Evolutionary conservation across 306 rosid species (phyloP), one percentile per base, ranked within the genome.

Genomic region (Vigna angularis): DNA sequence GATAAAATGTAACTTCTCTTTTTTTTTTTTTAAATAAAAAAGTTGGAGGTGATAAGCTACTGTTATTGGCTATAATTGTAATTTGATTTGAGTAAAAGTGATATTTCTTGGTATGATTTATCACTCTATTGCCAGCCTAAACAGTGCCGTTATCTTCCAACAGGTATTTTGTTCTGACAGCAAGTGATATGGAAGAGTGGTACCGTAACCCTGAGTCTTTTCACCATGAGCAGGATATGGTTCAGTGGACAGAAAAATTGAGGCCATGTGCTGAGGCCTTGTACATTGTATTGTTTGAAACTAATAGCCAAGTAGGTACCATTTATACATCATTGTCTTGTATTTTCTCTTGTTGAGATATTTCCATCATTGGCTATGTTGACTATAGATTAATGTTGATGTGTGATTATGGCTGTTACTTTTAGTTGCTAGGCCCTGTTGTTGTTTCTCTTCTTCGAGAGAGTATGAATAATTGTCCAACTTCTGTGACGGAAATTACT

Each of bases 201-300:
- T 94, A 90, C 77, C 91, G 71, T 76, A 91, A 88, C 77, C 95
- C 98, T 0, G 98, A 94, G 76, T 81, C 91, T 80, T 94, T 94
- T 81, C 98, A 94, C 83, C 98, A 94, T 10, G 98, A 94, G 89
- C 97, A 94, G 85, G 98, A 94, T 86, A 94, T 94, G 98, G 86
- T 94, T 83, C 96, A 92, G 89, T 94, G 98, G 97, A 92, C 97
- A 34, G 98, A 94, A 86, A 94, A 90, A 83, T 85, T 94, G 81
- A 90, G 98, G 85, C 98, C 98, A 53, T 94, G 97, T 73, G 97
- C 98, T 66, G 98, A 94, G 82, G 98, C 98, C 76, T 76, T 94
- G 58, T 94, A 90, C 85, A 94, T 94, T 40, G 92, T 94, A 72
- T 78, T 94, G 84, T 94, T 94, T 89, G 97, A 92, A 90, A 94